Evolutionary conservation across 2,329 filamentous ascomycete genomes (phyloP).

Genomic region (Geosmithia putterillii): DNA sequence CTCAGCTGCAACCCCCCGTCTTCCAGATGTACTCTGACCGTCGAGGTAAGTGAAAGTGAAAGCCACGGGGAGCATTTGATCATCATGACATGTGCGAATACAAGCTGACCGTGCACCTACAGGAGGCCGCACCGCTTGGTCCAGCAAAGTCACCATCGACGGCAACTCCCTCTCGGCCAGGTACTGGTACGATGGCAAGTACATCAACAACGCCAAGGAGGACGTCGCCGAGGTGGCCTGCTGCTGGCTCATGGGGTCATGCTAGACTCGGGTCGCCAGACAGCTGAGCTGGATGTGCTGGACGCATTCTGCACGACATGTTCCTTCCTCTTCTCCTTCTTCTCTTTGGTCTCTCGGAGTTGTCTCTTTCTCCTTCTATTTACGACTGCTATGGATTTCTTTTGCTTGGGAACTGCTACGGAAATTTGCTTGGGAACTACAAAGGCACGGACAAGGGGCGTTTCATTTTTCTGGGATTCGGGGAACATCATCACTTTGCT

Average conservation of each 20-base stretch:
- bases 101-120: not conserved
- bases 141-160: conserved; percentile 62
- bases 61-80: not conserved
- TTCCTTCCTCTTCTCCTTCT: not conserved
- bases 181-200: conserved; percentile 86
- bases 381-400: too few relatives aligned
- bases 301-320: not conserved
- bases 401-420: too few relatives aligned
- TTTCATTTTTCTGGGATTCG: too few relatives aligned
- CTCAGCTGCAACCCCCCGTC: conserved; percentile 34
- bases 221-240: conserved; percentile 80
- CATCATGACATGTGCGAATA: not conserved
- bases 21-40: conserved; percentile 59
- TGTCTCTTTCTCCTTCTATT: too few relatives aligned
- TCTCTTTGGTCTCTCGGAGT: too few relatives aligned
- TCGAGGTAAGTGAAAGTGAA: conserved; percentile 46
- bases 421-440: too few relatives aligned
- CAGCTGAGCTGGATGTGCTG: not conserved
- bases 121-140: conserved; percentile 90
- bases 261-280: conserved; percentile 2
- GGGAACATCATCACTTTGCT: too few relatives aligned
- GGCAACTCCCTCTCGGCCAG: conserved; percentile 56
- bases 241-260: conserved; percentile 35
- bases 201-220: conserved; percentile 77
- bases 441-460: too few relatives aligned